Percentiles rank a stretch among this genome's conserved stretches.
Evolutionary conservation across 1,139 yeast species (phyloP).

Genomic region (Pichia sp.): DNA sequence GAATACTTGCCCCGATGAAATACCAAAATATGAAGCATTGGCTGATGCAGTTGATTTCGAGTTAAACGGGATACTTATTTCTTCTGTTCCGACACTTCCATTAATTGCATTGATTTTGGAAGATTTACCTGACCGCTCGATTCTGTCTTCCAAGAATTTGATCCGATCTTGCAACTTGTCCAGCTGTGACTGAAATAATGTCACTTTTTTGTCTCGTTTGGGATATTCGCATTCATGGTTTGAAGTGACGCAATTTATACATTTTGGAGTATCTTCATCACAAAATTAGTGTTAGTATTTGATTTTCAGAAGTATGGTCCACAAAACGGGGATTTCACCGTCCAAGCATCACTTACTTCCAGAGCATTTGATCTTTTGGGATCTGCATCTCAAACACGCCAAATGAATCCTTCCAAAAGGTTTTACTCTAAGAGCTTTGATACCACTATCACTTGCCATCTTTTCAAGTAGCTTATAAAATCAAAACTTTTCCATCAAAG

Average conservation of each 20-base stretch:
- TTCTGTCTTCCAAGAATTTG: constrained; percentile 25
- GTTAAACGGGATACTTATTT: constrained; percentile 5
- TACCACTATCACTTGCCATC: too few relatives aligned
- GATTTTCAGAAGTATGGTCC: neutral
- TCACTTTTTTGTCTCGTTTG: constrained; percentile 37
- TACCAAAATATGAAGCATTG: constrained; percentile 8
- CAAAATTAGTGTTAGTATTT: neutral
- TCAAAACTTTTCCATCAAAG: too few relatives aligned
- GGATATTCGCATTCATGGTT: constrained; percentile 37
- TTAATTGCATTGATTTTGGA: neutral
- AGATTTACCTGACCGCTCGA: neutral
- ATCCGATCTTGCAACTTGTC: constrained; percentile 32
- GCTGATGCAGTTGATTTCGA: constrained; percentile 1
- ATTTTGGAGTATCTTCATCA: constrained; percentile 2
- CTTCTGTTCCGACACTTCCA: neutral
- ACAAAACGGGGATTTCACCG: neutral
- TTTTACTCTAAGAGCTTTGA: too few relatives aligned
- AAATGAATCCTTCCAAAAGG: constrained; percentile 7
- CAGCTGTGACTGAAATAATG: constrained; percentile 41
- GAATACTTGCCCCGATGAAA: constrained; percentile 14
- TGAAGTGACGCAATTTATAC: constrained; percentile 5
- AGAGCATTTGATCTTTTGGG: constrained; percentile 30
- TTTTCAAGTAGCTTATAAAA: too few relatives aligned
- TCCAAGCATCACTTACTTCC: constrained; percentile 22
- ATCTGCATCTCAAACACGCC: constrained; percentile 27